A percentile compares a stretch with the other conserved stretches of the same genome.
Conservation (phyloP, 2,329 filamentous ascomycete genomes). For the Exophiala sp. region DNA sequence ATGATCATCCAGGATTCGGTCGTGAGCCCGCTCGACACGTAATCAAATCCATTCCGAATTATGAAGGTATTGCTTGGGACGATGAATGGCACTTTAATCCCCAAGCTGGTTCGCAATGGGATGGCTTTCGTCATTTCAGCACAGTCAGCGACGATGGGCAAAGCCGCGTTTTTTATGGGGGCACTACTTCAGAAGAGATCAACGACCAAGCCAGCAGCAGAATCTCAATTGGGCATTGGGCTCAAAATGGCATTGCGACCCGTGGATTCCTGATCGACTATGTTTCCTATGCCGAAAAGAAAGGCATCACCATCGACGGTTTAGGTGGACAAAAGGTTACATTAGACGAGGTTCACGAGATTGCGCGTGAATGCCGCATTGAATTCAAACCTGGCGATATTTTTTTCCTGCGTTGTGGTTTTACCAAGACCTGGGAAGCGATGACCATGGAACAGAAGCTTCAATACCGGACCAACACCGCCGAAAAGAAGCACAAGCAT, state of each 20-base stretch:
- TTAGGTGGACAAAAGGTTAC: conserved; percentile 44
- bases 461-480: conserved; percentile 30
- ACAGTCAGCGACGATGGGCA: conserved; percentile 30
- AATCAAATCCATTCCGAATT: background rate
- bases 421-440: conserved; percentile 55
- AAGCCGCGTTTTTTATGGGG: conserved; percentile 38
- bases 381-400: conserved; percentile 57
- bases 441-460: conserved; percentile 38
- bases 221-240: conserved; percentile 42
- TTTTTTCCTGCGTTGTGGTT: conserved; percentile 63
- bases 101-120: conserved; percentile 8
- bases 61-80: conserved; percentile 28
- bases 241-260: conserved; percentile 38
- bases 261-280: conserved; percentile 43
- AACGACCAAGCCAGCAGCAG: conserved; percentile 34
- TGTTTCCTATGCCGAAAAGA: conserved; percentile 45
- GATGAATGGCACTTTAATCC: conserved; percentile 36
- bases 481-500: background rate
- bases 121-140: conserved; percentile 10
- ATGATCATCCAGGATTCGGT: too few species aligned
- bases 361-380: conserved; percentile 39
- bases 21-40: too few species aligned
- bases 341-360: conserved; percentile 53
- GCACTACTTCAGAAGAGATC: conserved; percentile 32
- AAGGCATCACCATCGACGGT: conserved; percentile 48